phyloP scores from a whole-genome alignment of 2,329 filamentous ascomycete genomes.

The Pezicula neosporulosa region DNA sequence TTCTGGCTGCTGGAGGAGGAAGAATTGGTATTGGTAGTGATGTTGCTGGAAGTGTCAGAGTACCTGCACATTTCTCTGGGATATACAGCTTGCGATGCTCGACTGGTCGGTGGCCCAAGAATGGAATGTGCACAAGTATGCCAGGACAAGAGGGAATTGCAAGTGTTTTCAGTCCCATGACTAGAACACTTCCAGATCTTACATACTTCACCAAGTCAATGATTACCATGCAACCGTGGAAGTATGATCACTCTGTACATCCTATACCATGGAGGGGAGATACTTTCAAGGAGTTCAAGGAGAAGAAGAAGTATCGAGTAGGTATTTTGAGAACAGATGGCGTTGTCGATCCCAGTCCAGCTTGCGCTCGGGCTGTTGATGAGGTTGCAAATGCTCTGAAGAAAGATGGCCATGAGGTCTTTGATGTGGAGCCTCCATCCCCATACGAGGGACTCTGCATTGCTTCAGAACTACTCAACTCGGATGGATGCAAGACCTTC shows the following conservation, averaged over 20 bases:
- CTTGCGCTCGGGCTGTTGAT: conserved; percentile 73
- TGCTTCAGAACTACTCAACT: conserved; percentile 76
- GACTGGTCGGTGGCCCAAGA: conserved; percentile 86
- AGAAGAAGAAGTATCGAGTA: conserved; percentile 63
- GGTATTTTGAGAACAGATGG: conserved; percentile 77
- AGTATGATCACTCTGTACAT: conserved; percentile 81
- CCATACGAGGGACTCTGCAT: conserved; percentile 74
- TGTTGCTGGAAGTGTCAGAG: conserved; percentile 84
- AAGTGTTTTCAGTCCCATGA: conserved; percentile 90
- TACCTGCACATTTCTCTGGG: conserved; percentile 84
- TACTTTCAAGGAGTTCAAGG: conserved; percentile 53
- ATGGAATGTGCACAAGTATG: conserved; percentile 83
- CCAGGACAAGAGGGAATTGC: conserved; percentile 87
- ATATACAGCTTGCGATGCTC: conserved; percentile 86
- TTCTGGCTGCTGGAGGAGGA: conserved; percentile 76
- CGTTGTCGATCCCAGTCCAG: conserved; percentile 83
- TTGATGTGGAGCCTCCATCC: conserved; percentile 61
- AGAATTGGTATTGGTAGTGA: conserved; percentile 89
- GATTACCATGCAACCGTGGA: conserved; percentile 82
- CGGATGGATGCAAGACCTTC: conserved; percentile 80
- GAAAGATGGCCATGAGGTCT: conserved; percentile 71
- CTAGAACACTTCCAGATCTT: conserved; percentile 77
- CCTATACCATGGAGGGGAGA: conserved; percentile 75
- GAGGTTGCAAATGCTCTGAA: conserved; percentile 67
- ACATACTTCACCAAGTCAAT: conserved; percentile 79